Percentiles rank a stretch among this genome's conserved stretches.
phyloP scores from a whole-genome alignment of 345 rosid species.

The Triadica sebifera region DNA sequence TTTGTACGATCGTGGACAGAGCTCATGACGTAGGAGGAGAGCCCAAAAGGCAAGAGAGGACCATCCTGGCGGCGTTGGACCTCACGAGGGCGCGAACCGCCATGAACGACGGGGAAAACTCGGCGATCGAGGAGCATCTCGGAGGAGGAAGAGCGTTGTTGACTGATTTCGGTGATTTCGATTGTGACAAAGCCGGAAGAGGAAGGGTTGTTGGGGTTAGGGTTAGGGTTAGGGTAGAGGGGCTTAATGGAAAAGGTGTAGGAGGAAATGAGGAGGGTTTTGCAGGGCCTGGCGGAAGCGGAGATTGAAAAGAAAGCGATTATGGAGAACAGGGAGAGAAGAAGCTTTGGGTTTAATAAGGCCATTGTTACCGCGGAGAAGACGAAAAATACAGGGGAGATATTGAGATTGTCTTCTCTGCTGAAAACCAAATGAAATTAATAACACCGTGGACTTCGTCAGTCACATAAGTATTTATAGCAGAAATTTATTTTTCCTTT shows the following conservation, averaged over 20 bases:
- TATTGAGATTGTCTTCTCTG: neutral
- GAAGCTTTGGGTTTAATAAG: neutral
- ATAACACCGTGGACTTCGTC: neutral
- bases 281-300: constrained; percentile 40
- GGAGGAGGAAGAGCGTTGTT: constrained; percentile 20
- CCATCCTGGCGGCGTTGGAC: constrained; percentile 15
- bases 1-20: constrained; percentile 75
- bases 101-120: constrained; percentile 24
- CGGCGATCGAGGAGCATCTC: constrained; percentile 32
- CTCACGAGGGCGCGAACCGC: constrained; percentile 6
- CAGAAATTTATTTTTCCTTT: too few species aligned
- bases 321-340: constrained; percentile 12
- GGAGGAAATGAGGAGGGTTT: constrained; percentile 53
- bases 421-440: neutral
- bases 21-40: constrained; percentile 42
- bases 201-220: constrained; percentile 36
- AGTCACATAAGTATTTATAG: neutral
- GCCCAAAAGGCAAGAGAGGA: constrained; percentile 18
- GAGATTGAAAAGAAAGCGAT: constrained; percentile 14
- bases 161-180: constrained; percentile 61
- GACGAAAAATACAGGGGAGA: neutral
- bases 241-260: constrained; percentile 68
- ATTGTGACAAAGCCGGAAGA: constrained; percentile 55
- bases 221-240: constrained; percentile 36
- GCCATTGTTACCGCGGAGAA: constrained; percentile 13